Conservation (phyloP, 257 asterid genomes). For the Primulina eburnea region DNA sequence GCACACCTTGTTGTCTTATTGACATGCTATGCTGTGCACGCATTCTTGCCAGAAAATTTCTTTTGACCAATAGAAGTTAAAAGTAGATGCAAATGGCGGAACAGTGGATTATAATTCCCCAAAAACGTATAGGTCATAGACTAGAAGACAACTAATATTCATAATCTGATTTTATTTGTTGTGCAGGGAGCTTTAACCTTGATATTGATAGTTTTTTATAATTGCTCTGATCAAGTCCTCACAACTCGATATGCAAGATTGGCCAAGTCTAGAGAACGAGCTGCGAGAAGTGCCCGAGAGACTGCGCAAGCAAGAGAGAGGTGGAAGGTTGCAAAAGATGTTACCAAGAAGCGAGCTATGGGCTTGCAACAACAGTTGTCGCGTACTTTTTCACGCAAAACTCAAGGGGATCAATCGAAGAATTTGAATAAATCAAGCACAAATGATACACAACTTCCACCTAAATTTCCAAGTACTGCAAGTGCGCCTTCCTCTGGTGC, state of each 20-base stretch:
- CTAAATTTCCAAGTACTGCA: constrained; percentile 29
- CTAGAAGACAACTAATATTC: constrained; percentile 4
- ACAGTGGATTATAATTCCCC: neutral
- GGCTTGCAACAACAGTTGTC: constrained; percentile 73
- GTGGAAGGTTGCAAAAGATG: constrained; percentile 79
- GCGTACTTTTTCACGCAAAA: constrained; percentile 66
- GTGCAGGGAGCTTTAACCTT: constrained; percentile 71
- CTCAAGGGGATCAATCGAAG: constrained; percentile 30
- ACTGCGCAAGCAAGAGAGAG: constrained; percentile 87
- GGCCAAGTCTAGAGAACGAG: constrained; percentile 90
- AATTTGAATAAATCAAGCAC: constrained; percentile 28
- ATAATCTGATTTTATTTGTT: constrained; percentile 27
- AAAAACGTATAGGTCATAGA: too few species aligned
- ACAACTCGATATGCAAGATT: constrained; percentile 69
- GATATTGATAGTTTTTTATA: constrained; percentile 69
- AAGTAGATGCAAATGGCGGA: neutral
- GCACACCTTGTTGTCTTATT: neutral
- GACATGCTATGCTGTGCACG: neutral
- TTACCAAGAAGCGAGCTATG: constrained; percentile 49
- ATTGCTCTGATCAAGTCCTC: constrained; percentile 89
- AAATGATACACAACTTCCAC: constrained; percentile 35
- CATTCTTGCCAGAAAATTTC: neutral
- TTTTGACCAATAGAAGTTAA: neutral
- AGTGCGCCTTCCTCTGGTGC: constrained; percentile 31
- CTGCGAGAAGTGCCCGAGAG: constrained; percentile 84